Base-by-base conservation (phyloP, 352 stramenopile genomes). In the Phytophthora capsici region DNA sequence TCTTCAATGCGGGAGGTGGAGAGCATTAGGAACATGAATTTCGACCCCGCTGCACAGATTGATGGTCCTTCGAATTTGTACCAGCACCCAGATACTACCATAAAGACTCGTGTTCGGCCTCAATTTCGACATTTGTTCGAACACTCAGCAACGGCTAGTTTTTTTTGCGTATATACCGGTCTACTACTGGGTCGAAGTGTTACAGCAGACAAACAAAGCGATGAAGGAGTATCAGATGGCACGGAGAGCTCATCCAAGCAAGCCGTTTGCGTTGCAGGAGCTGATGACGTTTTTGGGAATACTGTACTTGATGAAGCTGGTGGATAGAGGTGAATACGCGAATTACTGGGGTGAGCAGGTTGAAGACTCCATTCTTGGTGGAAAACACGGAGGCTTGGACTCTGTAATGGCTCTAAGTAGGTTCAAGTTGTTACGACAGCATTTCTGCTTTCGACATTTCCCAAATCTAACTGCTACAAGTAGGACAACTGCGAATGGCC, bases 241-340 rank as follows among this genome's bases (percentile, higher is more conserved):
- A 28, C 61, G 50, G 4, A 7, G 23, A 0, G 10, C 37, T 30
- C 8, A 1, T 9, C 5, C 14, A 5, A 57, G 16, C 8, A 7
- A 30, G n/a, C 20, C 10, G n/a, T 60, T 66, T 36, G 57, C 55
- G 28, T n/a, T 76, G 8, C n/a, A 68, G 22, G 63, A 80, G 32
- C 23, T 80, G 34, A 71, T 76, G 63, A 61, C 25, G 12, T 80
- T 76, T 44, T 26, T 80, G 0, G 71, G 66, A 13, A 71, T 73
- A 19, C 41, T 74, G n/a, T 75, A 50, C 26, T 75, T 59, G 45
- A 75, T 73, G 66, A 37, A 45, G 19, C 6, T 71, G 9, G 57
- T 71, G 3, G 34, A 71, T 37, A 75, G 73, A n/a, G 57, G 69
- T 3, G 69, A 73, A 14, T 67, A 67, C 19, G n/a, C n/a, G n/a